Conservation (phyloP, 768 basidiomycete genomes). For the Amanita pallidorosea region DNA sequence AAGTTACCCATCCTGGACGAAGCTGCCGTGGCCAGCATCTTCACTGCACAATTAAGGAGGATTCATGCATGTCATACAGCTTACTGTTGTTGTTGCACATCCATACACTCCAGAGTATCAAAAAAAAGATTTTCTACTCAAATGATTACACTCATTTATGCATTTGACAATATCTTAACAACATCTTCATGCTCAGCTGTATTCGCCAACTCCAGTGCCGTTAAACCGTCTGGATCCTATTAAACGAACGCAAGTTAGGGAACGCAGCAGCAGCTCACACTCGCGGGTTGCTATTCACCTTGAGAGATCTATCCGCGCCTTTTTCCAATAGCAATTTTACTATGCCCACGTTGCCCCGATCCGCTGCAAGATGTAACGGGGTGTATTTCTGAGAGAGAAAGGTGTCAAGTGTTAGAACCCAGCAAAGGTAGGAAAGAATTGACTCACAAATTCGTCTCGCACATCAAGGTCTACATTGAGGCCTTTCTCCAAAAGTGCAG, state of each 20-base stretch:
- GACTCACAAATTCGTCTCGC: constrained; percentile 63
- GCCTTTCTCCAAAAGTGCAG: constrained; percentile 28
- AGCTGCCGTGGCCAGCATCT: not conserved
- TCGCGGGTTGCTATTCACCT: constrained; percentile 31
- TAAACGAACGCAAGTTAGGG: not conserved
- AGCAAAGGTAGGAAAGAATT: not conserved
- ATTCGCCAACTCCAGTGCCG: constrained; percentile 48
- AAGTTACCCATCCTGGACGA: not conserved
- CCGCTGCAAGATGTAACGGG: constrained; percentile 77
- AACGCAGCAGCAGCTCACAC: not conserved
- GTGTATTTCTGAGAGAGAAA: constrained; percentile 65
- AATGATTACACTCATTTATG: not conserved
- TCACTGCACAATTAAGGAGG: not conserved
- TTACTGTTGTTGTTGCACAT: not conserved
- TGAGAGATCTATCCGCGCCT: constrained; percentile 55
- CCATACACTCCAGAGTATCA: not conserved
- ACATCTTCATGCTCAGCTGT: constrained; percentile 49
- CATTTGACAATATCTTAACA: constrained; percentile 13
- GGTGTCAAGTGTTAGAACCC: not conserved
- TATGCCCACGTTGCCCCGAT: constrained; percentile 56
- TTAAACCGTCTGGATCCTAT: constrained; percentile 61
- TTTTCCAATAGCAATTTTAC: constrained; percentile 47
- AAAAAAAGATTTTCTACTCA: not conserved
- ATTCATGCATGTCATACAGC: not conserved
- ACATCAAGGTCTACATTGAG: constrained; percentile 42